A percentile compares a stretch with the other conserved stretches of the same genome.
Evolutionary conservation across 305 asterid genomes (phyloP).

Genomic region (Solanum chacoense): DNA sequence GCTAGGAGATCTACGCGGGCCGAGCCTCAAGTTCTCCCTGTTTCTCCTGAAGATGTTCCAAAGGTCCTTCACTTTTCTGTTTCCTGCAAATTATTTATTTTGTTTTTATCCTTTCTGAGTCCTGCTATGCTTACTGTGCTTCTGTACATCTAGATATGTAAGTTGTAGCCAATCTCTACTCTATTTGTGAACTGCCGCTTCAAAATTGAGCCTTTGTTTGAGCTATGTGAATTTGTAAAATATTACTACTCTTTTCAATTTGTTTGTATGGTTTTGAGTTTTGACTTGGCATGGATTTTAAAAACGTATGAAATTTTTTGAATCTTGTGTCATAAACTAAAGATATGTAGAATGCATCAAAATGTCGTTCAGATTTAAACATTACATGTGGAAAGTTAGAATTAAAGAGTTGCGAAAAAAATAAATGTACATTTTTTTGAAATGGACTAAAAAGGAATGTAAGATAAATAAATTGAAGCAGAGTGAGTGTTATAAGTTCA

Average conservation of each 20-base stretch:
- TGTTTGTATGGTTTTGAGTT: not conserved
- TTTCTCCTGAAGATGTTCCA: constrained; percentile 14
- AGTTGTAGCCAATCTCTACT: not conserved
- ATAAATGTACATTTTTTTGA: not conserved
- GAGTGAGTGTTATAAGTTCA: not conserved
- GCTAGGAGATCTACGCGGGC: constrained; percentile 6
- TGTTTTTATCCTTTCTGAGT: not conserved
- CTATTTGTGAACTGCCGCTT: not conserved
- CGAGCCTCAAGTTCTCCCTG: constrained; percentile 8
- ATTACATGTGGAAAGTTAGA: not conserved
- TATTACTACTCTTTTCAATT: not conserved
- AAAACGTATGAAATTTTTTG: not conserved
- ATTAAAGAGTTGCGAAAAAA: not conserved
- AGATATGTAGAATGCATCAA: not conserved
- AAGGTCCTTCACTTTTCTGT: constrained; percentile 1
- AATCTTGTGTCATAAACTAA: not conserved
- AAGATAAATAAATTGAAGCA: not conserved
- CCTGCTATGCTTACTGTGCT: not conserved
- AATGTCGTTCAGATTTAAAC: not conserved
- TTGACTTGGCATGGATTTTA: not conserved
- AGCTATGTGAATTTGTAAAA: not conserved
- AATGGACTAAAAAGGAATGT: not conserved
- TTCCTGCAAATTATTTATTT: not conserved
- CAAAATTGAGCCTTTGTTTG: no score
- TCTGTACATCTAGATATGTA: not conserved